Conservation (phyloP, 768 basidiomycete species). For the Rhizopogon vulgaris region DNA sequence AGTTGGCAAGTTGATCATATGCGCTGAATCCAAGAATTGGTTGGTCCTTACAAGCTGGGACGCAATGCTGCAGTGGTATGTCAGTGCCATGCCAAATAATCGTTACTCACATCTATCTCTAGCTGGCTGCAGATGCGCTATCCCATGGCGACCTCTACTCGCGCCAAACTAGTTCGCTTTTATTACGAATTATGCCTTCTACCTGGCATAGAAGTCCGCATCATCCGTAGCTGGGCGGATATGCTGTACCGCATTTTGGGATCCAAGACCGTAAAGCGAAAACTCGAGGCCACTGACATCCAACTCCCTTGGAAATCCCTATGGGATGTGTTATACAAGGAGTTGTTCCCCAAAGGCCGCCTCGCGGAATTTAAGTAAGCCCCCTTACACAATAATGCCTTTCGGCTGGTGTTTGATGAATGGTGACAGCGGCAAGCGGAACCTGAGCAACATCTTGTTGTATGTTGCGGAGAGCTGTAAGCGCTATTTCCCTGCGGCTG, state of each 20-base stretch:
- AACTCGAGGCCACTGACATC: slow-evolving; percentile 61
- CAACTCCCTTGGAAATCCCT: slow-evolving; percentile 69
- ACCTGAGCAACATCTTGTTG: slow-evolving; percentile 64
- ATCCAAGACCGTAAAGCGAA: slow-evolving; percentile 63
- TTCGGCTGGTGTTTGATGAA: background rate
- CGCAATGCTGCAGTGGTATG: slow-evolving; percentile 71
- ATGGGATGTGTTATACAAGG: slow-evolving; percentile 70
- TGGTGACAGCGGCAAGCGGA: slow-evolving; percentile 35
- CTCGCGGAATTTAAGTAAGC: slow-evolving; percentile 50
- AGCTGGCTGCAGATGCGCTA: slow-evolving; percentile 84
- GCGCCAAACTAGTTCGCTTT: slow-evolving; percentile 63
- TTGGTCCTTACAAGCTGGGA: slow-evolving; percentile 70
- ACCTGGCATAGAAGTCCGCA: slow-evolving; percentile 69
- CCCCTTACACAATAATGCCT: background rate
- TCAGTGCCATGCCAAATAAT: slow-evolving; percentile 3
- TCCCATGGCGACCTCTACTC: slow-evolving; percentile 62
- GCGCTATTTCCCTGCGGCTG: slow-evolving; percentile 58
- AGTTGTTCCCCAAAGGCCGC: slow-evolving; percentile 67
- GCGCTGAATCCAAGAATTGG: slow-evolving; percentile 76
- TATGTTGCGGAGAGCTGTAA: slow-evolving; percentile 70
- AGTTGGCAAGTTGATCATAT: slow-evolving; percentile 59
- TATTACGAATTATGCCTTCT: slow-evolving; percentile 77
- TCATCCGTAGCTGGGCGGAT: slow-evolving; percentile 71
- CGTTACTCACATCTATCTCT: background rate
- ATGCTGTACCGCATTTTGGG: slow-evolving; percentile 69